Evolutionary conservation across 2,329 filamentous ascomycete genomes (phyloP).

Genomic region (Cryphonectria japonica): DNA sequence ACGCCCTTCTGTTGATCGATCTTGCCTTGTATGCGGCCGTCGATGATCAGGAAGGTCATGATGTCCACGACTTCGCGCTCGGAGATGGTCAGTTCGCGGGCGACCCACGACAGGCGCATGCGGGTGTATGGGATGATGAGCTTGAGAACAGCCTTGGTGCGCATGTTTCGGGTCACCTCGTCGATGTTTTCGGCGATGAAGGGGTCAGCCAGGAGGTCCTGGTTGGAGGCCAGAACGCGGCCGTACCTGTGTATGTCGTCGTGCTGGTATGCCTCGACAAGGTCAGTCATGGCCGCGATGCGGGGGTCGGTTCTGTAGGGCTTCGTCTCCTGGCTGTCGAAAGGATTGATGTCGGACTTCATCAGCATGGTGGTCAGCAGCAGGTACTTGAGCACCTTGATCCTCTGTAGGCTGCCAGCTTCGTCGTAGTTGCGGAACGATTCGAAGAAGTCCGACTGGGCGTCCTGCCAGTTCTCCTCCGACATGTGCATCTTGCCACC

Average conservation of each 20-base stretch:
- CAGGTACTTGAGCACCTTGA: conserved; percentile 96
- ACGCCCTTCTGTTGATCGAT: conserved; percentile 88
- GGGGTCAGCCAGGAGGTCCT: conserved; percentile 84
- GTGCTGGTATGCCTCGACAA: conserved; percentile 94
- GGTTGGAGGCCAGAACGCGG: conserved; percentile 81
- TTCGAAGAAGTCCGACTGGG: conserved; percentile 97
- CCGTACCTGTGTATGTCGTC: conserved; percentile 95
- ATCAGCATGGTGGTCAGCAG: conserved; percentile 97
- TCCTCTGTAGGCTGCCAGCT: conserved; percentile 91
- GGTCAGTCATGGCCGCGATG: conserved; percentile 94
- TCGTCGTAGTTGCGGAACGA: conserved; percentile 99
- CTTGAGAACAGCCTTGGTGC: conserved; percentile 92
- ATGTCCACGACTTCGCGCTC: conserved; percentile 91
- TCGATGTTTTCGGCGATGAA: conserved; percentile 99
- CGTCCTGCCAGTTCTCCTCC: conserved; percentile 98
- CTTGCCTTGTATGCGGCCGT: conserved; percentile 82
- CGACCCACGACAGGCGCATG: conserved; percentile 87
- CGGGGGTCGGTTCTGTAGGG: conserved; percentile 95
- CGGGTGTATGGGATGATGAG: conserved; percentile 93
- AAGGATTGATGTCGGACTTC: conserved; percentile 98
- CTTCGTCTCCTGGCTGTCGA: conserved; percentile 98
- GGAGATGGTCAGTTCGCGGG: conserved; percentile 83
- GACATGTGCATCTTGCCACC: conserved; percentile 99
- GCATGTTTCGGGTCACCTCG: conserved; percentile 97
- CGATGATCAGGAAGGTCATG: conserved; percentile 89